Conservation (phyloP, 2,329 filamentous ascomycete genomes). For the Penicillium occitanis region DNA sequence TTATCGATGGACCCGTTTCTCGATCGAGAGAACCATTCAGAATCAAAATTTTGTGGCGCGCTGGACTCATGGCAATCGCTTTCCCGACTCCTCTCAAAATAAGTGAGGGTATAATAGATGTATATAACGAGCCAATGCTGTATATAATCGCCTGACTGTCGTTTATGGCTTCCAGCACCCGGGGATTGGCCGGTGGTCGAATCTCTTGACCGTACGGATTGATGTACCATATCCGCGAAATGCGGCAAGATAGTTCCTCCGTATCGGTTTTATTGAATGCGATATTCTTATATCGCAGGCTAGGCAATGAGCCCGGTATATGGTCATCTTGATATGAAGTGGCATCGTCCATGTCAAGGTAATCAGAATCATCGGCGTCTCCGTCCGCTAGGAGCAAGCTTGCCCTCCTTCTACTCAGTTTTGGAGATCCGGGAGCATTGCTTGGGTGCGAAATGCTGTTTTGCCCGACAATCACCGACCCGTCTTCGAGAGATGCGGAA, state of each 20-base stretch:
- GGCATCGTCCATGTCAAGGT: slow-evolving; percentile 34
- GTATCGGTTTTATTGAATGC: slow-evolving; percentile 76
- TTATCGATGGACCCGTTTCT: slow-evolving; percentile 71
- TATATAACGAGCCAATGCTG: slow-evolving; percentile 92
- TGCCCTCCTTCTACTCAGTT: slow-evolving; percentile 27
- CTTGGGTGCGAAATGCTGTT: slow-evolving; percentile 89
- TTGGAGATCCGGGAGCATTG: slow-evolving; percentile 41
- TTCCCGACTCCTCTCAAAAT: slow-evolving; percentile 74
- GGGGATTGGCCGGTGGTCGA: slow-evolving; percentile 75
- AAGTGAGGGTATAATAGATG: slow-evolving; percentile 79
- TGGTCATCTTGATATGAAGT: slow-evolving; percentile 48
- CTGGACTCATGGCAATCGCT: slow-evolving; percentile 54
- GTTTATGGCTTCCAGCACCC: slow-evolving; percentile 68
- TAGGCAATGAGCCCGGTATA: slow-evolving; percentile 67
- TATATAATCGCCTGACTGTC: slow-evolving; percentile 73
- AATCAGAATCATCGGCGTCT: slow-evolving; percentile 28
- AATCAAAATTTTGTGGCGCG: slow-evolving; percentile 73
- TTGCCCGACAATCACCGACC: slow-evolving; percentile 79
- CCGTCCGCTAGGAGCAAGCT: slow-evolving; percentile 40
- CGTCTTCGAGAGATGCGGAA: slow-evolving; percentile 74
- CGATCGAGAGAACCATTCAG: slow-evolving; percentile 81
- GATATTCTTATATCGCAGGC: slow-evolving; percentile 77
- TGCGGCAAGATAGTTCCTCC: slow-evolving; percentile 74
- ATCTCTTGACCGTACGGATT: slow-evolving; percentile 99
- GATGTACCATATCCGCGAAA: slow-evolving; percentile 90